Percentiles rank a stretch among this genome's conserved stretches.
Conservation (phyloP, 2,329 filamentous ascomycete genomes). For the Periconia macrospinosa region DNA sequence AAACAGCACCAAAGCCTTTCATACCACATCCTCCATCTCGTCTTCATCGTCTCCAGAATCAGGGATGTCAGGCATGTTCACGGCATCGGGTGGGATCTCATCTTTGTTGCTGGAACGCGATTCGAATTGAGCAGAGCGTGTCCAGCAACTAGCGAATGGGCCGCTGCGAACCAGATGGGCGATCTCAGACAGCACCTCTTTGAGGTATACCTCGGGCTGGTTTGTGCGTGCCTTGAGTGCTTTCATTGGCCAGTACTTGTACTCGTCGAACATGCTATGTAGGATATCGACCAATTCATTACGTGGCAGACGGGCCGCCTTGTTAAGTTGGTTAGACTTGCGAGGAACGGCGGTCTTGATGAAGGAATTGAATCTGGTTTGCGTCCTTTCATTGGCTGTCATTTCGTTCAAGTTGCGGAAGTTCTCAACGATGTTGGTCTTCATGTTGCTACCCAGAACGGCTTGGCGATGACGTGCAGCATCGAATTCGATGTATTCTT, state of each 20-base stretch:
- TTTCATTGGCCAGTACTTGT: constrained; percentile 93
- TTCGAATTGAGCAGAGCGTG: constrained; percentile 49
- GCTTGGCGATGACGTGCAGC: constrained; percentile 48
- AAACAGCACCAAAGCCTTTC: not conserved
- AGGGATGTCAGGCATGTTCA: constrained; percentile 53
- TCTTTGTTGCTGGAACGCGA: constrained; percentile 42
- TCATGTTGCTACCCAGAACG: constrained; percentile 40
- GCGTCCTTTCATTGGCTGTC: constrained; percentile 25
- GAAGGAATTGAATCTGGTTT: constrained; percentile 38
- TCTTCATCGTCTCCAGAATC: constrained; percentile 69
- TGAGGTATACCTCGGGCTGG: constrained; percentile 92
- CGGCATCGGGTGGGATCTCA: constrained; percentile 25
- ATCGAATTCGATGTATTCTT: constrained; percentile 47
- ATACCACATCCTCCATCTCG: constrained; percentile 75
- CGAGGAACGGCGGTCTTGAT: constrained; percentile 23
- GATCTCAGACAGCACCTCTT: constrained; percentile 79
- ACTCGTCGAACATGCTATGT: constrained; percentile 79
- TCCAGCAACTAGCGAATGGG: constrained; percentile 83
- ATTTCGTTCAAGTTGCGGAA: constrained; percentile 19
- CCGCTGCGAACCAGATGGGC: constrained; percentile 82
- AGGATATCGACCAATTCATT: constrained; percentile 86
- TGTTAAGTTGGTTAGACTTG: constrained; percentile 56
- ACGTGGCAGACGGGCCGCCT: constrained; percentile 86
- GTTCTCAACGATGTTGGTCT: constrained; percentile 33
- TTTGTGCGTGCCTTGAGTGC: constrained; percentile 74